phyloP scores from a whole-genome alignment of 2,329 filamentous ascomycete genomes.

The Ploettnerulaceae sp. region DNA sequence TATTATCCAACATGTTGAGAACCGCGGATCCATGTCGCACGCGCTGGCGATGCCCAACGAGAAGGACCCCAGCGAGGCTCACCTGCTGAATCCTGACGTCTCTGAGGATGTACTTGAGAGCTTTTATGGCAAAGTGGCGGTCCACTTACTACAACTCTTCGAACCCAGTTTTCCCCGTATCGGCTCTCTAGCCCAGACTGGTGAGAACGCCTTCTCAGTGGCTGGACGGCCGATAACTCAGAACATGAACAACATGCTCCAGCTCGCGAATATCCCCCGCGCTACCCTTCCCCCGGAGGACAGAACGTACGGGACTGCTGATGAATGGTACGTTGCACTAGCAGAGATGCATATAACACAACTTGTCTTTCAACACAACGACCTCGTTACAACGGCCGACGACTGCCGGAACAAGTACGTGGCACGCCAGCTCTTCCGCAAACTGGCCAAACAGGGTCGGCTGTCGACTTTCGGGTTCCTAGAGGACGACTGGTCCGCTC shows the following conservation, averaged over 20 bases:
- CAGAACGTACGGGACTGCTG: constrained; percentile 8
- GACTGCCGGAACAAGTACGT: constrained; percentile 41
- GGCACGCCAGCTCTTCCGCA: constrained; percentile 36
- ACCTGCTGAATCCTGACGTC: constrained; percentile 30
- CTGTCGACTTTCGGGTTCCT: constrained; percentile 2
- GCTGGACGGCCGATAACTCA: constrained; percentile 12
- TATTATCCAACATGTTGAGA: constrained; percentile 14
- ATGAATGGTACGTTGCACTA: constrained; percentile 14
- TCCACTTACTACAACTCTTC: background rate
- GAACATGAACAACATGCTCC: constrained; percentile 18
- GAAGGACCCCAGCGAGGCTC: constrained; percentile 28
- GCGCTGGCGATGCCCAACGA: constrained; percentile 30
- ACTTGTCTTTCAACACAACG: constrained; percentile 39
- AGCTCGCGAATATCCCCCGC: constrained; percentile 10
- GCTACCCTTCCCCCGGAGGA: constrained; percentile 6
- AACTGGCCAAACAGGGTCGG: constrained; percentile 2
- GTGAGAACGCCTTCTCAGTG: background rate
- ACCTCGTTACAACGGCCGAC: constrained; percentile 35
- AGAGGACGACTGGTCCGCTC: background rate
- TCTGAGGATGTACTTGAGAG: constrained; percentile 4
- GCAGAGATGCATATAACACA: constrained; percentile 36
- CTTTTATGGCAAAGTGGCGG: background rate
- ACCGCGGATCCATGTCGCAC: constrained; percentile 34
- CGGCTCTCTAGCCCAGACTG: background rate
- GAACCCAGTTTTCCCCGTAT: background rate